These are phyloP conservation scores for Suillus subluteus DNA, from an alignment of 768 basidiomycete species.

Conservation along the genomic window DNA sequence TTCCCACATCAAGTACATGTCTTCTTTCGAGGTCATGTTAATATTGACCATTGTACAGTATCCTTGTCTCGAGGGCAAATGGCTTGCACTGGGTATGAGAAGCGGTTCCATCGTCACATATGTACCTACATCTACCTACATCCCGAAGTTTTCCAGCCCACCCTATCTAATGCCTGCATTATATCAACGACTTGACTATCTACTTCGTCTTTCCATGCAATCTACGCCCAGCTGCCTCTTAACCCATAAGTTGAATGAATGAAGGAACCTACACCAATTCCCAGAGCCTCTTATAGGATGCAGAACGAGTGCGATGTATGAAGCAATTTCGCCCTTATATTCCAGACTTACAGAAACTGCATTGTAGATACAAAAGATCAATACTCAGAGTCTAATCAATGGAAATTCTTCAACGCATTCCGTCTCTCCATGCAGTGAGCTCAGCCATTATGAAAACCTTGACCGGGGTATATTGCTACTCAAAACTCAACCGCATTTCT, in stretches of 20 bases:
- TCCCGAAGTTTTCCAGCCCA: slow-evolving; percentile 47
- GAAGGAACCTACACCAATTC: too few species aligned
- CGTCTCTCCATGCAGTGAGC: too few species aligned
- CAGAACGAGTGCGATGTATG: too few species aligned
- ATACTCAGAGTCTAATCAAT: too few species aligned
- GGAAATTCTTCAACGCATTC: too few species aligned
- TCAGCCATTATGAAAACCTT: too few species aligned
- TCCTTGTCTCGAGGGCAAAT: slow-evolving; percentile 80
- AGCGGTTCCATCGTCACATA: slow-evolving; percentile 74
- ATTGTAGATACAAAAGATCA: too few species aligned
- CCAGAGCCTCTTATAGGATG: too few species aligned
- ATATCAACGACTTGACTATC: slow-evolving; percentile 70
- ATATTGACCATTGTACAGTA: slow-evolving; percentile 43
- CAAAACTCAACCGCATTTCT: background rate
- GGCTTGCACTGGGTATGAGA: slow-evolving; percentile 73
- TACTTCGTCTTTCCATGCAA: slow-evolving; percentile 67
- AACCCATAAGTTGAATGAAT: slow-evolving; percentile 35
- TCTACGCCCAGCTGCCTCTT: slow-evolving; percentile 53
- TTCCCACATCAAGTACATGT: too few species aligned
- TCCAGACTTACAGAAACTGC: too few species aligned
- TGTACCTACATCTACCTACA: slow-evolving; percentile 56
- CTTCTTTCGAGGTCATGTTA: background rate
- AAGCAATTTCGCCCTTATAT: too few species aligned
- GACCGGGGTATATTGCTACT: too few species aligned
- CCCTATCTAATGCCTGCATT: slow-evolving; percentile 51